Evolutionary conservation across 306 rosid genomes (phyloP).

Genomic region (Cicer pinnatifidum): DNA sequence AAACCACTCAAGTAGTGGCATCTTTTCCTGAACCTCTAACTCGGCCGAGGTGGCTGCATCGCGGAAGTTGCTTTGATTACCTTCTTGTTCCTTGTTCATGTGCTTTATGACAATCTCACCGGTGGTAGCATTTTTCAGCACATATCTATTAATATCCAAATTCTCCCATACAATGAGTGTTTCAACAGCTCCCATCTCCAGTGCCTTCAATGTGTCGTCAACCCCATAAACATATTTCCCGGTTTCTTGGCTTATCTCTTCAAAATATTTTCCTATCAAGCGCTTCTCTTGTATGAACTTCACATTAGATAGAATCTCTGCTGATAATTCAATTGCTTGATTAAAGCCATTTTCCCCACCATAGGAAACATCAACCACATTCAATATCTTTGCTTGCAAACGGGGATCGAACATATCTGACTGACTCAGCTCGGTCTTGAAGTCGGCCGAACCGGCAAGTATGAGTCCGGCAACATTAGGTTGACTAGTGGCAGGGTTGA

Average conservation of each 20-base stretch:
- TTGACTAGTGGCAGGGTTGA: slow-evolving; percentile 84
- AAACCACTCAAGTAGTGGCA: slow-evolving; percentile 86
- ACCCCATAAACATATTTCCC: slow-evolving; percentile 89
- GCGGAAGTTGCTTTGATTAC: slow-evolving; percentile 65
- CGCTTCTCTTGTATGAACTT: slow-evolving; percentile 89
- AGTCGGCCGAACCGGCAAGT: slow-evolving; percentile 92
- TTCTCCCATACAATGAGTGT: slow-evolving; percentile 85
- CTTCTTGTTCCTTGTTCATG: slow-evolving; percentile 74
- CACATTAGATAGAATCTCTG: slow-evolving; percentile 78
- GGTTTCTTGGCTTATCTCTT: slow-evolving; percentile 92
- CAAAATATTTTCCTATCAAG: slow-evolving; percentile 82
- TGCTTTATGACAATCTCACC: slow-evolving; percentile 72
- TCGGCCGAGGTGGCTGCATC: slow-evolving; percentile 54
- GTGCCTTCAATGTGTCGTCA: slow-evolving; percentile 82
- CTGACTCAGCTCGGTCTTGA: slow-evolving; percentile 91
- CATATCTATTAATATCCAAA: slow-evolving; percentile 75
- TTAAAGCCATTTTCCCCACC: slow-evolving; percentile 92
- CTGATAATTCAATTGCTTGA: slow-evolving; percentile 85
- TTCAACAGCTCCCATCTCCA: slow-evolving; percentile 94
- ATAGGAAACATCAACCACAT: slow-evolving; percentile 87
- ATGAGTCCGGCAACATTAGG: slow-evolving; percentile 90
- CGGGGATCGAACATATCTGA: slow-evolving; percentile 96
- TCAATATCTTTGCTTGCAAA: slow-evolving; percentile 78
- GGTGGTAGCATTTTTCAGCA: slow-evolving; percentile 57
- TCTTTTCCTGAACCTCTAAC: slow-evolving; percentile 83